Conservation (phyloP, 164 flowering plant species). For the Dillenia suffruticosa region DNA sequence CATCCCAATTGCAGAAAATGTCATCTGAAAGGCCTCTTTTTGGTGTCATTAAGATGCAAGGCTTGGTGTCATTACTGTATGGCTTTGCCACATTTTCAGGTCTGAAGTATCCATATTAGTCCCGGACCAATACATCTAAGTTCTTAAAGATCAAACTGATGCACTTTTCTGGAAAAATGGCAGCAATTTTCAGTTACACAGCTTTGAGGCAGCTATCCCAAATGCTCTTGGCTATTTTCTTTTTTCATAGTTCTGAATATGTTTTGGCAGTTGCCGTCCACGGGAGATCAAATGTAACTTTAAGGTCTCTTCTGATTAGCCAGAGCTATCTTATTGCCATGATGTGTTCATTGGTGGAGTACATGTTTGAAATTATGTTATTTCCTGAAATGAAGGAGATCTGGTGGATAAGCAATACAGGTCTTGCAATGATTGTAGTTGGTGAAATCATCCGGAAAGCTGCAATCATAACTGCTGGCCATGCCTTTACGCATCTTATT, state of each 20-base stretch:
- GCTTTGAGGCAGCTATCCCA: slow-evolving; percentile 61
- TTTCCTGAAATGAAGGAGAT: slow-evolving; percentile 70
- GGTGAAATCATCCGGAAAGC: slow-evolving; percentile 83
- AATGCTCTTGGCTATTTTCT: slow-evolving; percentile 44
- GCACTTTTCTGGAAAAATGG: slow-evolving; percentile 26
- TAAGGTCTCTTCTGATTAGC: slow-evolving; percentile 71
- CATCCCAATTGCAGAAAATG: too few relatives aligned
- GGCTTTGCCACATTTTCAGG: slow-evolving; percentile 5
- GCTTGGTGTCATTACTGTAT: background rate
- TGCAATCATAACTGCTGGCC: slow-evolving; percentile 83
- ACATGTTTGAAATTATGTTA: slow-evolving; percentile 44
- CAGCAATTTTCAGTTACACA: slow-evolving; percentile 37
- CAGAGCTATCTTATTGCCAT: slow-evolving; percentile 69
- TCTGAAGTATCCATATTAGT: slow-evolving; percentile 3
- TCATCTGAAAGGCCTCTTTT: too few relatives aligned
- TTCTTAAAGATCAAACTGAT: slow-evolving; percentile 8
- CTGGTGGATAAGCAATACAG: slow-evolving; percentile 76
- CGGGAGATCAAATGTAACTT: slow-evolving; percentile 54
- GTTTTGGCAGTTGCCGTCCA: slow-evolving; percentile 53
- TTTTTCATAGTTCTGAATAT: slow-evolving; percentile 73
- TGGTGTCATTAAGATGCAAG: too few relatives aligned
- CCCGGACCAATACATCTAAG: background rate
- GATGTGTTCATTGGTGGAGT: slow-evolving; percentile 65
- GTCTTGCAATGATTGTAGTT: slow-evolving; percentile 66
- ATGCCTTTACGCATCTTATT: slow-evolving; percentile 82